Conservation (phyloP, 1,284 basidiomycete genomes). For the Ganoderma leucocontextum region DNA sequence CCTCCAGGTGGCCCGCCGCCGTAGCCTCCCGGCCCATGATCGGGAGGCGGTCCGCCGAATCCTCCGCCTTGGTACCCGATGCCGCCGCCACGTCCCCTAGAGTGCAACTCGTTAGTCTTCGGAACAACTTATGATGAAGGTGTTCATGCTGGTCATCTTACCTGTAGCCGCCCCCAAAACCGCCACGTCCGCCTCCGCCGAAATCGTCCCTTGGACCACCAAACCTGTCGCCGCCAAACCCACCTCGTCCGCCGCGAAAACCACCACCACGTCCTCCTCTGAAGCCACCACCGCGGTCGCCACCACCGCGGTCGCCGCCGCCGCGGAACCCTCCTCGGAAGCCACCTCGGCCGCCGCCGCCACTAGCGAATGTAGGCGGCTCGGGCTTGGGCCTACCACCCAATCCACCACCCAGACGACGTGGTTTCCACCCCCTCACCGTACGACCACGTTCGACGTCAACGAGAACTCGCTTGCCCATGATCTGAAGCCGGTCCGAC, state of each 20-base stretch:
- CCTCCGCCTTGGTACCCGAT: constrained; percentile 75
- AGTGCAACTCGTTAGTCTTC: constrained; percentile 27
- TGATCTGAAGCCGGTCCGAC: constrained; percentile 96
- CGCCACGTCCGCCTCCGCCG: constrained; percentile 34
- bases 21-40: constrained; percentile 55
- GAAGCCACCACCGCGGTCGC: constrained; percentile 43
- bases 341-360: constrained; percentile 48
- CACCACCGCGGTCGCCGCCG: constrained; percentile 54
- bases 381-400: constrained; percentile 94
- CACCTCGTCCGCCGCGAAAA: constrained; percentile 48
- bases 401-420: constrained; percentile 92
- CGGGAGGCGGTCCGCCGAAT: constrained; percentile 48
- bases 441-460: constrained; percentile 98
- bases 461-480: constrained; percentile 94
- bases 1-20: constrained; percentile 47
- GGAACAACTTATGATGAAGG: constrained; percentile 2
- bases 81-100: constrained; percentile 73
- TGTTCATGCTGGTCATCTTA: constrained; percentile 35
- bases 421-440: constrained; percentile 98
- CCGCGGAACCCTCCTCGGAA: constrained; percentile 52
- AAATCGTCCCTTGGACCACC: constrained; percentile 38
- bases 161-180: constrained; percentile 50
- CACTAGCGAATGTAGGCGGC: constrained; percentile 53
- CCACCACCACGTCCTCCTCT: constrained; percentile 50
- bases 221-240: constrained; percentile 42